A percentile compares a stretch with the other conserved stretches of the same genome.
These are phyloP conservation scores for Tolypocladium endophyticum DNA, from an alignment of 2,329 filamentous ascomycete species.

Conservation along the genomic window DNA sequence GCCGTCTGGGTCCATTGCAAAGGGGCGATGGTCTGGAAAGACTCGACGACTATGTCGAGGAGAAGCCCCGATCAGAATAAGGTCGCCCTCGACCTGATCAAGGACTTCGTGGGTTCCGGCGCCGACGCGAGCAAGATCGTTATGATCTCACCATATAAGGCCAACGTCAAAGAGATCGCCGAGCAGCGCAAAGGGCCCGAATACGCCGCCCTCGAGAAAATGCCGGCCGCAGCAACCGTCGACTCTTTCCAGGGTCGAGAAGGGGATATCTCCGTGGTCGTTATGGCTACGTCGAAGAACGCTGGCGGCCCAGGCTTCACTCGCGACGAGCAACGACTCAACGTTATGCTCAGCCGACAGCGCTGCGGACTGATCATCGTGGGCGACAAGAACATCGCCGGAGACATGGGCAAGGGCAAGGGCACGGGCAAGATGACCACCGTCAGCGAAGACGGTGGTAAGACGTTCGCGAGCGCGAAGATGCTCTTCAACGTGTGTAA, in stretches of 20 bases:
- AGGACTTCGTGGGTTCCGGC: background rate
- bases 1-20: conserved; percentile 11
- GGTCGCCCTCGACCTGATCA: background rate
- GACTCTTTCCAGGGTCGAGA: conserved; percentile 14
- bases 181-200: conserved; percentile 1
- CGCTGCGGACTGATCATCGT: conserved; percentile 8
- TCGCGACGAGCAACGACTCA: conserved; percentile 4
- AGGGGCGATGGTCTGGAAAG: background rate
- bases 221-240: conserved; percentile 6
- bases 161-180: conserved; percentile 6
- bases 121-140: background rate
- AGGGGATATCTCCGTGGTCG: conserved; percentile 8
- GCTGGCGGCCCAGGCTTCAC: conserved; percentile 7
- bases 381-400: conserved; percentile 8
- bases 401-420: background rate
- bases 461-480: background rate
- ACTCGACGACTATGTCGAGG: conserved; percentile 4
- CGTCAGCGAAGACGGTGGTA: background rate
- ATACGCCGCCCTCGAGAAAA: conserved; percentile 3
- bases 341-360: conserved; percentile 9
- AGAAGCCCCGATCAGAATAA: conserved; percentile 5
- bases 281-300: conserved; percentile 8
- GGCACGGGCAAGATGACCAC: background rate
- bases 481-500: background rate
- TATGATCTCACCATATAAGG: conserved; percentile 9